Conservation (phyloP, 495 filamentous ascomycete species). For the Aspergillus panamensis region DNA sequence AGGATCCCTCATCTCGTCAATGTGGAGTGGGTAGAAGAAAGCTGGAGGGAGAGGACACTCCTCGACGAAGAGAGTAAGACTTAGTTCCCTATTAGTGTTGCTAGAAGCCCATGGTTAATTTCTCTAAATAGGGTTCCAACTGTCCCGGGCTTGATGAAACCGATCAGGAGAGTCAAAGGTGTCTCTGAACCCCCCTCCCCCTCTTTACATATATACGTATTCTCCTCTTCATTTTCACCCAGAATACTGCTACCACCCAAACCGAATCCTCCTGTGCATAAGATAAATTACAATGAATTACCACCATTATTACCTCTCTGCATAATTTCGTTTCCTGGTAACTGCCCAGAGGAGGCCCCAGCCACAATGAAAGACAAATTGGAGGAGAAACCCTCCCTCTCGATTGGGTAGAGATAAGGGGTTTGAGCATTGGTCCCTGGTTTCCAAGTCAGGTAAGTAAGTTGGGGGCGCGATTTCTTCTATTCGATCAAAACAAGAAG, state of each 20-base stretch:
- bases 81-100: not conserved
- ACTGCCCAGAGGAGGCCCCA: not conserved
- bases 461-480: not conserved
- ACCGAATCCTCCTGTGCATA: no score
- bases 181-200: no score
- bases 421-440: not conserved
- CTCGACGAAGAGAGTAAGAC: slow-evolving; percentile 70
- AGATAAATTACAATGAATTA: no score
- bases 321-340: not conserved
- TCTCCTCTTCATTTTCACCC: no score
- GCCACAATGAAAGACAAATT: not conserved
- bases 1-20: slow-evolving; percentile 69
- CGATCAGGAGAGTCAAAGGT: no score
- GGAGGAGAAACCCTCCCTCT: not conserved
- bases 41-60: slow-evolving; percentile 73
- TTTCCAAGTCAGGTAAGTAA: no score
- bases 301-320: no score
- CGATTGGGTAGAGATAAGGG: slow-evolving; percentile 26
- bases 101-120: not conserved
- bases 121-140: slow-evolving; percentile 10
- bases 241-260: no score
- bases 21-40: slow-evolving; percentile 69
- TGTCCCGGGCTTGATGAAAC: not conserved
- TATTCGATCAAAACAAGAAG: not conserved
- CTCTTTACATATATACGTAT: no score